phyloP scores from a whole-genome alignment of 345 rosid species.

The Corchorus olitorius region DNA sequence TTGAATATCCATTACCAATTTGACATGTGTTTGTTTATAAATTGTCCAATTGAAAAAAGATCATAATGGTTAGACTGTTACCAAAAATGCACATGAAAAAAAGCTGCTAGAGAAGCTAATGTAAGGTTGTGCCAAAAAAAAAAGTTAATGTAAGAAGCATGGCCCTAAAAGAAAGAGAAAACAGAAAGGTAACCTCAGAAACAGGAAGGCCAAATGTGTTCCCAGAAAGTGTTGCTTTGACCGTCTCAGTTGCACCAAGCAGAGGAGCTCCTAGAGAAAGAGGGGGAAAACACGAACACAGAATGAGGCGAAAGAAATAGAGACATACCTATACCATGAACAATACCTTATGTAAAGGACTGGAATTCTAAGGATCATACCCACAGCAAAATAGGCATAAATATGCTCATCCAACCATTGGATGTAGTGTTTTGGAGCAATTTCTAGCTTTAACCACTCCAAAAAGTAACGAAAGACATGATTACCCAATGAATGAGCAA shows the following conservation, averaged over 20 bases:
- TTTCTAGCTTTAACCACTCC: conserved; percentile 98
- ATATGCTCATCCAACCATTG: conserved; percentile 94
- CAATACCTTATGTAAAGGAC: conserved; percentile 14
- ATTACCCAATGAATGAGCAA: conserved; percentile 99
- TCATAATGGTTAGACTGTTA: background rate
- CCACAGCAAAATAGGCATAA: conserved; percentile 93
- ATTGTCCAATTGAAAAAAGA: conserved; percentile 8
- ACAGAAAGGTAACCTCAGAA: conserved; percentile 72
- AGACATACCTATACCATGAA: conserved; percentile 15
- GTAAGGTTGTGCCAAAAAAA: too few species aligned
- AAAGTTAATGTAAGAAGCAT: background rate
- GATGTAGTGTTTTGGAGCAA: conserved; percentile 90
- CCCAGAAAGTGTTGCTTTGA: conserved; percentile 84
- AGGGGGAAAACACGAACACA: conserved; percentile 22
- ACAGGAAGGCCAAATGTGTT: conserved; percentile 89
- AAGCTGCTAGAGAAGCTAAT: conserved; percentile 8
- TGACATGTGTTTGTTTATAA: background rate
- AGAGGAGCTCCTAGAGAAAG: conserved; percentile 81
- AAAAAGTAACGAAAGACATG: conserved; percentile 91
- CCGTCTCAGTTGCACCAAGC: conserved; percentile 84
- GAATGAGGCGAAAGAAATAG: conserved; percentile 18
- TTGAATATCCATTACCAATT: background rate
- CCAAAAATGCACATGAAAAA: background rate
- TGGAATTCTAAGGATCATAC: conserved; percentile 44
- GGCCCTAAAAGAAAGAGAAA: conserved; percentile 1